Evolutionary conservation across 2,329 filamentous ascomycete species (phyloP).

Genomic region (Fusarium bulbicola): DNA sequence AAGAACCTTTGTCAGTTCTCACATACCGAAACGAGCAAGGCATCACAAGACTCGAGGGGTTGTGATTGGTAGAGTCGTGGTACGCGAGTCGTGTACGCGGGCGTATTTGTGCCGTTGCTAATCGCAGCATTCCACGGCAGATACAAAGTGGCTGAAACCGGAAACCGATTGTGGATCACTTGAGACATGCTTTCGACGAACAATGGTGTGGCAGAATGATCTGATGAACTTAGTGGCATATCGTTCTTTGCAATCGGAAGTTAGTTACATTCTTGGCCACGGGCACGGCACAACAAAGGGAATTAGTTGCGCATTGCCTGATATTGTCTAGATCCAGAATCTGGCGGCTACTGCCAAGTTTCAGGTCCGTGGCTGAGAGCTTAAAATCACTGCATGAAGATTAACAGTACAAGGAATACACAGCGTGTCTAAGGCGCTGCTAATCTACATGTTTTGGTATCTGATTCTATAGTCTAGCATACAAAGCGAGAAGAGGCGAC

Average conservation of each 20-base stretch:
- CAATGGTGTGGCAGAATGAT: background rate
- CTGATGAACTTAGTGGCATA: fast-evolving
- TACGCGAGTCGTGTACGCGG: background rate
- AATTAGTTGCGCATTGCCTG: fast-evolving
- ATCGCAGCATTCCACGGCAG: background rate
- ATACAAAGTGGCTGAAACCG: background rate
- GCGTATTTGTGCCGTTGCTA: background rate
- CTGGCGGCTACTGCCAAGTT: fast-evolving
- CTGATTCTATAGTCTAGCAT: background rate
- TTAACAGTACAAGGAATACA: fast-evolving
- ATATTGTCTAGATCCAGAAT: fast-evolving
- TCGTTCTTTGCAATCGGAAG: fast-evolving
- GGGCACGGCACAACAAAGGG: background rate
- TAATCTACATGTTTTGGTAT: fast-evolving
- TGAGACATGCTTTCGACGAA: background rate
- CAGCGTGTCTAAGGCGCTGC: fast-evolving
- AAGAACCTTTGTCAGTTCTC: background rate
- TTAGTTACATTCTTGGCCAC: background rate
- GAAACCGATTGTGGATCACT: background rate
- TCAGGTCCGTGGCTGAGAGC: background rate
- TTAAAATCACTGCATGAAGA: background rate
- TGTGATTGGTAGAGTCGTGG: background rate
- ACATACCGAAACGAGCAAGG: background rate
- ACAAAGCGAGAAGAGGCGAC: fast-evolving
- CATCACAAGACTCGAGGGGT: fast-evolving